Evolutionary conservation across 176 grass and related monocot species (phyloP), one percentile per base, ranked within the genome.

Genomic region (Panicum miliaceum): DNA sequence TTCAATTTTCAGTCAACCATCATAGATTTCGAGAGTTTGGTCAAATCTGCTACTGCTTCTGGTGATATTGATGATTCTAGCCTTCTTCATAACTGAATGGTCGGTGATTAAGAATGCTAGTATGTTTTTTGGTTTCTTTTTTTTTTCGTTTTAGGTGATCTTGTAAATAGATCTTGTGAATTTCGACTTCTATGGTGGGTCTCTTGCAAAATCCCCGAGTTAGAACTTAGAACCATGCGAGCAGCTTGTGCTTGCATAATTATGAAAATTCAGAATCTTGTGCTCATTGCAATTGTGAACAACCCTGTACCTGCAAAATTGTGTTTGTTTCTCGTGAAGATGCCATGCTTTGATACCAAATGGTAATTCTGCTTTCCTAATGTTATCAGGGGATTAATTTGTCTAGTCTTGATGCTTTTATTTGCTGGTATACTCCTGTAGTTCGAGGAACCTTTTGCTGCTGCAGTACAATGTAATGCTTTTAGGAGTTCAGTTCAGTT

Each of bases 1-100:
- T 95, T 98, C 79, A 91, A 88, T 53, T 87, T 98, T 72, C 85
- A 88, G 75, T 78, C 82, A 7, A 83, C 85, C 2, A 88, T 92
- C 42, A 85, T 95, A 42, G 89, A 95, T 81, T 95, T 98, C 4
- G 80, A 90, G 51, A 87, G 86, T 76, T 85, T 98, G 74, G 70
- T 92, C 0, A 85, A 94, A 73, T 87, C 82, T 72, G 72, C 74
- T 80, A 37, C 57, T 62, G 19, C 78, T 83, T 29, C 84, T 65
- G 84, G 52, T 65, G 78, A 86, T 81, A 77, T 72, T 12, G 38
- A 23, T 68, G 74, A 66, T 67, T 60, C 27, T 10, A 56, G 65
- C 65, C 53, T 81, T 79, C 77, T 56, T 68, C 63, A 60, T 48
- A 70, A 62, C 76, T 65, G 26, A 86, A 64, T 77, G 56, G 19